Evolutionary conservation across 768 basidiomycete species (phyloP).

Genomic region (Ramaria rubella): DNA sequence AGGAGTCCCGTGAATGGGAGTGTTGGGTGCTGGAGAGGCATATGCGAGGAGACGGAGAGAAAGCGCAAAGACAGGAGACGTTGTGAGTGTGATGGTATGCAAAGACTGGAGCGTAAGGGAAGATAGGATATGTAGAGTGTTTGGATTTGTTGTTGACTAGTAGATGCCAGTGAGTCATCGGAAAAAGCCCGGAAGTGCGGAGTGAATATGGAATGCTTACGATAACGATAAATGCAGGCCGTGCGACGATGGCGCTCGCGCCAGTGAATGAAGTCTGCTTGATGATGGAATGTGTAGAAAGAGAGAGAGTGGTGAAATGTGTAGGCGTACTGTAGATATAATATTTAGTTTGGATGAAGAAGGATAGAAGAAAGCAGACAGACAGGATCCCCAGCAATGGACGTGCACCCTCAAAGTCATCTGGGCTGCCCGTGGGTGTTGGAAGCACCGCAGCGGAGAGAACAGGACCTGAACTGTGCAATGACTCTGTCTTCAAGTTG

Average conservation of each 20-base stretch:
- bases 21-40: slow-evolving; percentile 31
- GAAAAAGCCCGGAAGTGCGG: neutral
- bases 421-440: slow-evolving; percentile 16
- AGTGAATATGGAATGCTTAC: slow-evolving; percentile 34
- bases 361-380: slow-evolving; percentile 13
- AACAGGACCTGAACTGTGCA: slow-evolving; percentile 24
- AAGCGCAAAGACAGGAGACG: slow-evolving; percentile 50
- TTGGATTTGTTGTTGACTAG: slow-evolving; percentile 55
- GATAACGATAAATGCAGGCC: slow-evolving; percentile 42
- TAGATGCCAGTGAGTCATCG: neutral
- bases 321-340: slow-evolving; percentile 11
- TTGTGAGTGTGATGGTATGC: slow-evolving; percentile 36
- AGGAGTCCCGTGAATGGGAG: slow-evolving; percentile 17
- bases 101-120: slow-evolving; percentile 45
- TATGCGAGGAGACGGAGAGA: slow-evolving; percentile 61
- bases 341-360: neutral
- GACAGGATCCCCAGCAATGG: slow-evolving; percentile 32
- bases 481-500: slow-evolving; percentile 34
- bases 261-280: slow-evolving; percentile 41
- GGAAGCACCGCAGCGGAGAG: slow-evolving; percentile 38
- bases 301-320: slow-evolving; percentile 38
- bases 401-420: slow-evolving; percentile 26
- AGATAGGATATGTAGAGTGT: slow-evolving; percentile 51
- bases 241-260: slow-evolving; percentile 28
- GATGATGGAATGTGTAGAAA: slow-evolving; percentile 42